Evolutionary conservation across 306 rosid species (phyloP).

Genomic region (Acacia melanoxylon): DNA sequence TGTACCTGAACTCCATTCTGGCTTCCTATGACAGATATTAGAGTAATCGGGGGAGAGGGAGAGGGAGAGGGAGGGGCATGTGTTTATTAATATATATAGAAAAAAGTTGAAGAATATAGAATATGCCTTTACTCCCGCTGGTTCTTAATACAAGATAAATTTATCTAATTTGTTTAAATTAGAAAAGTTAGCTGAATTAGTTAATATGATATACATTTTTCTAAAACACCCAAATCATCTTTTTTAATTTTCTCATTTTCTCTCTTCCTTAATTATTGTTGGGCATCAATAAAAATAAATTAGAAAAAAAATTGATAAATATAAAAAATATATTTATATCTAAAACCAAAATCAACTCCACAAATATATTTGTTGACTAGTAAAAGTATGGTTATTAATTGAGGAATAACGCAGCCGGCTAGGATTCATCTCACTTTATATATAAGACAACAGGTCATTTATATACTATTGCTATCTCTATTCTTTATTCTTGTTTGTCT

Average conservation of each 20-base stretch:
- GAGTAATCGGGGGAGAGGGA: not conserved
- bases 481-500: constrained; percentile 31
- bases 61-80: not conserved
- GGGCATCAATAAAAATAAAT: too few species aligned
- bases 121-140: too few species aligned
- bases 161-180: too few species aligned
- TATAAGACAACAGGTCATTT: not conserved
- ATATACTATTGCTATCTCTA: not conserved
- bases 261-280: too few species aligned
- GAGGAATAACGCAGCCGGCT: constrained; percentile 46
- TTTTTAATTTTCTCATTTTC: too few species aligned
- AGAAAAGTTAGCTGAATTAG: too few species aligned
- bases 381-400: not conserved
- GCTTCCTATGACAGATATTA: not conserved
- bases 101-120: not conserved
- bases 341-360: too few species aligned
- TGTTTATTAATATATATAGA: constrained; percentile 23
- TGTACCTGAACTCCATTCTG: constrained; percentile 45
- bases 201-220: too few species aligned
- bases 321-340: too few species aligned
- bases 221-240: too few species aligned
- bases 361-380: not conserved
- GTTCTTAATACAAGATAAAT: too few species aligned
- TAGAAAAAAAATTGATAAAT: too few species aligned
- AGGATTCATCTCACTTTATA: constrained; percentile 18